A percentile compares a stretch with the other conserved stretches of the same genome.
These are phyloP conservation scores for Malassezia sympodialis DNA, from an alignment of 1,284 basidiomycete genomes.

Conservation along the genomic window DNA sequence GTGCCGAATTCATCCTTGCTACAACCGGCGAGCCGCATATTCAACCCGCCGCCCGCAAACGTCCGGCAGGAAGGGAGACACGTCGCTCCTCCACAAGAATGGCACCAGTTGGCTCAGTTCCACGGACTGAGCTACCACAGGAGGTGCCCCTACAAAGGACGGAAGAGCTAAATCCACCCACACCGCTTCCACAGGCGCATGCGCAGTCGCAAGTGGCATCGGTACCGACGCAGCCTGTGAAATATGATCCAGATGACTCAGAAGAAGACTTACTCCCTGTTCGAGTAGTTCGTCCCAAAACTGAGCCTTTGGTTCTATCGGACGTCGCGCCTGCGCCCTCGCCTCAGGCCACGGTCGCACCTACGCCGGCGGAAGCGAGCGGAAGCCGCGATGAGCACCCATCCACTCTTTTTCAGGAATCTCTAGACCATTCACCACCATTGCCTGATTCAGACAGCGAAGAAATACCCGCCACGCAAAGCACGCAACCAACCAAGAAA, in stretches of 20 bases:
- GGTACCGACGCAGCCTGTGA: not conserved
- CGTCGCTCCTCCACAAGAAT: not conserved
- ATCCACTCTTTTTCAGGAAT: not conserved
- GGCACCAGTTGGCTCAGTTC: not conserved
- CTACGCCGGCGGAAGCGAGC: conserved; percentile 5
- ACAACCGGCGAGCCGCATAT: conserved; percentile 17
- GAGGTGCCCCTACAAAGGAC: not conserved
- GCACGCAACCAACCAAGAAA: not conserved
- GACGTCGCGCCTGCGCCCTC: not conserved
- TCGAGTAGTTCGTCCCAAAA: not conserved
- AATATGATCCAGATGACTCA: not conserved
- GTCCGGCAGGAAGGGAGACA: not conserved
- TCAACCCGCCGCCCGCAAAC: not conserved
- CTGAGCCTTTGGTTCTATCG: not conserved
- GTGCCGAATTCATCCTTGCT: conserved; percentile 30
- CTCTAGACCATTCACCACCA: not conserved
- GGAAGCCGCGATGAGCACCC: conserved; percentile 9
- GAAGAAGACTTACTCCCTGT: conserved; percentile 5
- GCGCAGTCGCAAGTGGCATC: not conserved
- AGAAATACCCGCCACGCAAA: conserved; percentile 1
- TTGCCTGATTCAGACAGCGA: not conserved
- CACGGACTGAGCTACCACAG: not conserved
- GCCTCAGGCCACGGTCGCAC: not conserved
- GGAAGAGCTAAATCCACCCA: not conserved
- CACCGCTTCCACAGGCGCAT: not conserved